A percentile compares a stretch with the other conserved stretches of the same genome.
phyloP scores from a whole-genome alignment of 805 yeast genomes.

The Pichia cephalocereana region DNA sequence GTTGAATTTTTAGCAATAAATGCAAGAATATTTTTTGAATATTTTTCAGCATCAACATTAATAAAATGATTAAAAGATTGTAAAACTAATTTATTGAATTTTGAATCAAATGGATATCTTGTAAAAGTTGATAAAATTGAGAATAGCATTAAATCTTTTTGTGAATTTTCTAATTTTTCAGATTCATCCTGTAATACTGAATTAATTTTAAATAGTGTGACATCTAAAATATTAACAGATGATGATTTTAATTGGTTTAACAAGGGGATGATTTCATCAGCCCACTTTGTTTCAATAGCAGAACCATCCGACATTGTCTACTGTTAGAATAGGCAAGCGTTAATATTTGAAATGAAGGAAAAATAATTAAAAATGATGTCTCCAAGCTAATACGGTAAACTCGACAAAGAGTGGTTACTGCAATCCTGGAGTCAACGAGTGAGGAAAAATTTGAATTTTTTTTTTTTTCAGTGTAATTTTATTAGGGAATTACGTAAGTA shows the following conservation, averaged over 20 bases:
- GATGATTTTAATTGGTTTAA: slow-evolving; percentile 22
- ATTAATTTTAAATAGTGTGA: slow-evolving; percentile 26
- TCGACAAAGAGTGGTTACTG: no score
- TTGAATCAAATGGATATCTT: slow-evolving; percentile 39
- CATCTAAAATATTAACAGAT: slow-evolving; percentile 28
- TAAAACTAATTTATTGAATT: slow-evolving; percentile 36
- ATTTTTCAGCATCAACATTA: slow-evolving; percentile 19
- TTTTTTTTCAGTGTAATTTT: no score
- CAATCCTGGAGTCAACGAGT: no score
- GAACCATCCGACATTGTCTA: slow-evolving; percentile 7
- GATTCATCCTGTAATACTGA: slow-evolving; percentile 19
- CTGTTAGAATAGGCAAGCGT: background rate
- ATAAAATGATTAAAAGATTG: slow-evolving; percentile 32
- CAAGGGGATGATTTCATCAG: slow-evolving; percentile 10
- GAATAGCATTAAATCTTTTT: slow-evolving; percentile 24
- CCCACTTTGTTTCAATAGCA: slow-evolving; percentile 5
- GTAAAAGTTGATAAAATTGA: slow-evolving; percentile 39
- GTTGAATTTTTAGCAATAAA: slow-evolving; percentile 30
- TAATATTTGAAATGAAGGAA: background rate
- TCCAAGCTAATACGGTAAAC: no score
- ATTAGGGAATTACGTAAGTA: no score
- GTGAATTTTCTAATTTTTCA: slow-evolving; percentile 11
- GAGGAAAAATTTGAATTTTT: no score
- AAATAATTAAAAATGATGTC: no score
- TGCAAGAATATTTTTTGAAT: slow-evolving; percentile 26